A percentile compares a stretch with the other conserved stretches of the same genome.
Conservation (phyloP, 768 basidiomycete species). For the Exidia glandulosa region DNA sequence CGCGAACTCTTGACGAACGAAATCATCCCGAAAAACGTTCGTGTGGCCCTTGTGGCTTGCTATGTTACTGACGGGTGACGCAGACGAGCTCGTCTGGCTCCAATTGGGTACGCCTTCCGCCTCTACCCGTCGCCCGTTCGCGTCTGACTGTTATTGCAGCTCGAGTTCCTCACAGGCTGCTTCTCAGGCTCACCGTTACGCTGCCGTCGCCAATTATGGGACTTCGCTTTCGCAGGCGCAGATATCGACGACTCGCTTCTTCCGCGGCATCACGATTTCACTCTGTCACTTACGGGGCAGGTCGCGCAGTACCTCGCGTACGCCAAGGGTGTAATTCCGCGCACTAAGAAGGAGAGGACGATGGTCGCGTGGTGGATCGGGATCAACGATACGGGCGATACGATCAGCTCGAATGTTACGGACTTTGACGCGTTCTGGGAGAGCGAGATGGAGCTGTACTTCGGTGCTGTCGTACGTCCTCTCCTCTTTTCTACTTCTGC, state of each 20-base stretch:
- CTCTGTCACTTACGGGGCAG: constrained; percentile 36
- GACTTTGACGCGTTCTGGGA: constrained; percentile 41
- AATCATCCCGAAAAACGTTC: constrained; percentile 35
- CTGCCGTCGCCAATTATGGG: constrained; percentile 37
- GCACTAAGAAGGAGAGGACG: constrained; percentile 28
- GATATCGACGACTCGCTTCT: constrained; percentile 35
- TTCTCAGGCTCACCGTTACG: constrained; percentile 30
- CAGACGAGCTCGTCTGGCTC: constrained; percentile 46
- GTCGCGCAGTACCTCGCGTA: constrained; percentile 38
- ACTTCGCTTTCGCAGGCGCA: constrained; percentile 45
- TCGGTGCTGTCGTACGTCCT: constrained; percentile 34
- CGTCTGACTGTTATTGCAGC: constrained; percentile 16
- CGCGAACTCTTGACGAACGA: constrained; percentile 29
- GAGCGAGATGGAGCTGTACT: constrained; percentile 37
- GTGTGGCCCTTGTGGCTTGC: constrained; percentile 3
- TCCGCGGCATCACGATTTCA: constrained; percentile 37
- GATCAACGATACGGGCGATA: constrained; percentile 48
- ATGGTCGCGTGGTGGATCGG: constrained; percentile 49
- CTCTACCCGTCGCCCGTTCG: neutral
- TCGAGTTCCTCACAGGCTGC: constrained; percentile 44
- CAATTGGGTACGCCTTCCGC: constrained; percentile 30
- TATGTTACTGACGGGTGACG: neutral
- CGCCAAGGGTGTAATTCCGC: constrained; percentile 34
- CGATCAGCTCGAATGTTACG: constrained; percentile 19
- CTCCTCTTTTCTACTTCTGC: neutral